Percentiles rank a stretch among this genome's conserved stretches.
These are phyloP conservation scores for Pinus tabuliformis DNA, from an alignment of 75 land plant species.

Conservation along the genomic window DNA sequence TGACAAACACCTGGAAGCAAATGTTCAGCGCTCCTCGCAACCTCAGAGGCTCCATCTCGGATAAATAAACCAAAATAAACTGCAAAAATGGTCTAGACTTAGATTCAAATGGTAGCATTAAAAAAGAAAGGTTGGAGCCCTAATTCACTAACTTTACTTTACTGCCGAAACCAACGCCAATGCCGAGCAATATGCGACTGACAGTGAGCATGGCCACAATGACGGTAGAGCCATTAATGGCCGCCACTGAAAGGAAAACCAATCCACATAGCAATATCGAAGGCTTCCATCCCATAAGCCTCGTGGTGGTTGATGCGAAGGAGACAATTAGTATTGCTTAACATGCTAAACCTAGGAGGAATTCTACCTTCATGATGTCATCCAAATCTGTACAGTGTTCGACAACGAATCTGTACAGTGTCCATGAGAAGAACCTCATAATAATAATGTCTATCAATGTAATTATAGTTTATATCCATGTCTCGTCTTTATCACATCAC, in stretches of 20 bases:
- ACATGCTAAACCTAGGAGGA: too few relatives aligned
- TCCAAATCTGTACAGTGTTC: too few relatives aligned
- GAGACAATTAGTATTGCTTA: conserved; percentile 26
- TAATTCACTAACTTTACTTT: conserved; percentile 49
- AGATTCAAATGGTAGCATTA: not conserved
- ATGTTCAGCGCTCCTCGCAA: conserved; percentile 39
- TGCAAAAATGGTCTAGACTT: conserved; percentile 8
- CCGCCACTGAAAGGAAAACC: conserved; percentile 44
- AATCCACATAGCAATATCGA: conserved; percentile 57
- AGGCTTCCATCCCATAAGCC: conserved; percentile 42
- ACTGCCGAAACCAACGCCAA: conserved; percentile 72
- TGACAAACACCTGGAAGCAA: conserved; percentile 38
- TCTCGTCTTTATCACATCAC: too few relatives aligned
- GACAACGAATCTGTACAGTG: too few relatives aligned
- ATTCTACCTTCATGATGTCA: too few relatives aligned
- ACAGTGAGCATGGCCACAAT: conserved; percentile 61
- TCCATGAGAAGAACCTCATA: too few relatives aligned
- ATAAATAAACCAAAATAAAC: conserved; percentile 60
- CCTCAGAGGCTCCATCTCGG: conserved; percentile 46
- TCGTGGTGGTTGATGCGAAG: conserved; percentile 43
- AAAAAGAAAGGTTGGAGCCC: not conserved
- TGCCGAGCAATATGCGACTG: conserved; percentile 56
- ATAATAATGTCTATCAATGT: too few relatives aligned
- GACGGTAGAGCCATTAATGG: conserved; percentile 41
- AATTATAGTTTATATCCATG: too few relatives aligned